Percentiles rank a stretch among this genome's conserved stretches.
phyloP scores from a whole-genome alignment of 1,139 yeast genomes.

The Sporopachydermia cereana region DNA sequence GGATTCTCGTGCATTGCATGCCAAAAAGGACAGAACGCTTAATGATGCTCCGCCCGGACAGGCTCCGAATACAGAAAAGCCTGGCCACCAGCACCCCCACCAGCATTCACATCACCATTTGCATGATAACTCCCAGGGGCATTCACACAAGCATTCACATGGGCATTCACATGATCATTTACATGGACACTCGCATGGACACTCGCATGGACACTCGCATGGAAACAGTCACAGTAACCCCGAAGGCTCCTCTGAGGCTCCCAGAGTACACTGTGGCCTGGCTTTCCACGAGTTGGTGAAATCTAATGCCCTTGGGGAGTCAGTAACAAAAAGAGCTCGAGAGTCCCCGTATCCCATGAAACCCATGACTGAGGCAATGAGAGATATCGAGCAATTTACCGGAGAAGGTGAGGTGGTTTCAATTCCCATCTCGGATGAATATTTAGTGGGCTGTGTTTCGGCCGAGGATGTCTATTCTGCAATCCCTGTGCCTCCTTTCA shows the following conservation, averaged over 20 bases:
- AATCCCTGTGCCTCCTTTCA: constrained; percentile 31
- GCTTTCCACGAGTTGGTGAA: constrained; percentile 13
- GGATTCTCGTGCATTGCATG: constrained; percentile 28
- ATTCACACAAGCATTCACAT: constrained; percentile 14
- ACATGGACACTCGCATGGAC: constrained; percentile 14
- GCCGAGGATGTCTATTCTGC: constrained; percentile 30
- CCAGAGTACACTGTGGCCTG: constrained; percentile 17
- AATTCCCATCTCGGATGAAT: constrained; percentile 19
- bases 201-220: constrained; percentile 12
- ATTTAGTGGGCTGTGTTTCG: constrained; percentile 25
- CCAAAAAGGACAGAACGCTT: constrained; percentile 16
- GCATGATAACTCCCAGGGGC: constrained; percentile 13
- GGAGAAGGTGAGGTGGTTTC: constrained; percentile 16
- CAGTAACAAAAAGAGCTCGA: constrained; percentile 31
- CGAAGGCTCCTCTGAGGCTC: constrained; percentile 14
- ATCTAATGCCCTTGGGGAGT: constrained; percentile 24
- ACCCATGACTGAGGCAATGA: constrained; percentile 29
- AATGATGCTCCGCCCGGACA: constrained; percentile 15
- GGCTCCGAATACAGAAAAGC: background rate
- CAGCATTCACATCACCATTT: constrained; percentile 13
- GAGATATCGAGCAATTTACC: constrained; percentile 19
- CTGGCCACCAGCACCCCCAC: constrained; percentile 6
- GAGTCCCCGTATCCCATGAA: constrained; percentile 36
- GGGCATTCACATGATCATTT: constrained; percentile 12
- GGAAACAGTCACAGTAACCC: constrained; percentile 13